A percentile compares a stretch with the other conserved stretches of the same genome.
These are phyloP conservation scores for Tremella fuciformis DNA, from an alignment of 768 basidiomycete genomes.

Conservation along the genomic window DNA sequence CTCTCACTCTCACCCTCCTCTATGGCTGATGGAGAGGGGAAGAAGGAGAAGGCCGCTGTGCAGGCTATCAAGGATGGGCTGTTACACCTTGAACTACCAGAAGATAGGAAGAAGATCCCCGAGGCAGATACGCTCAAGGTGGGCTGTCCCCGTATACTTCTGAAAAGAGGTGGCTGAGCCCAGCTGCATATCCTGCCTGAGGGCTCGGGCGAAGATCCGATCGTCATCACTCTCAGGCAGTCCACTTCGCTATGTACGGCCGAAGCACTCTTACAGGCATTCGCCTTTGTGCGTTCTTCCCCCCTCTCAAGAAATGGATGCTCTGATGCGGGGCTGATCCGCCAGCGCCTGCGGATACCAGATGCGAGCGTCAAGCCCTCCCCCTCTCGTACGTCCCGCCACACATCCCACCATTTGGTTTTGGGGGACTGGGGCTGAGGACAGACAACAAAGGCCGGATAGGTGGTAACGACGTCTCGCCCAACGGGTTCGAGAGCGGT, in stretches of 20 bases:
- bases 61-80: neutral
- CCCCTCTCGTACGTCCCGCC: neutral
- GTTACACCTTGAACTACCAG: neutral
- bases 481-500: neutral
- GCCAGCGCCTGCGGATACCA: too few relatives aligned
- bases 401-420: neutral
- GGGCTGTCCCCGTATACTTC: neutral
- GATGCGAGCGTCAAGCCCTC: too few relatives aligned
- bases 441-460: neutral
- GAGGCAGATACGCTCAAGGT: neutral
- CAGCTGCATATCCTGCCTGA: conserved; percentile 3
- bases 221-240: neutral
- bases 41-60: conserved; percentile 1
- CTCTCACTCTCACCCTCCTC: neutral
- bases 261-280: neutral
- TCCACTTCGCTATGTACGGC: neutral
- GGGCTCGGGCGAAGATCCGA: neutral
- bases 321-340: too few relatives aligned
- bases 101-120: neutral
- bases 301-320: too few relatives aligned
- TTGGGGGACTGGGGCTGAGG: neutral
- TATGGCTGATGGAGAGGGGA: neutral
- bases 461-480: neutral
- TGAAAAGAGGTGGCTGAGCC: neutral
- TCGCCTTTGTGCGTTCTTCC: neutral